Percentiles rank a stretch among this genome's conserved stretches.
phyloP scores from a whole-genome alignment of 1,284 basidiomycete species.

The Ceratobasidium sp. region DNA sequence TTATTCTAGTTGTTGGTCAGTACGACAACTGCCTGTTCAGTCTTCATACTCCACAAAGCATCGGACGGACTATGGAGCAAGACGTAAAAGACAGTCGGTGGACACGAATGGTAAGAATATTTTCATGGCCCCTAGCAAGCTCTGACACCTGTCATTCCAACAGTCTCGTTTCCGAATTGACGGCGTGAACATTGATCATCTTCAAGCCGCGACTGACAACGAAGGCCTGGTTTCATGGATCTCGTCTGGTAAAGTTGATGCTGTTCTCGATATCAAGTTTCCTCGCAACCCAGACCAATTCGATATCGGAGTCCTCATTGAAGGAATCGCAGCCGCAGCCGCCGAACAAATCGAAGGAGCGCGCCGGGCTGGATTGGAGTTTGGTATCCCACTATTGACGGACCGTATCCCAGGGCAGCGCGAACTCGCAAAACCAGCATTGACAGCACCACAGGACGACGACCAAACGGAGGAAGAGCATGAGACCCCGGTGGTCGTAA shows the following conservation, averaged over 20 bases:
- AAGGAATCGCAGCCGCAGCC: conserved; percentile 79
- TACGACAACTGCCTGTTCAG: conserved; percentile 98
- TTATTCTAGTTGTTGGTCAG: conserved; percentile 81
- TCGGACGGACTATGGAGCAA: conserved; percentile 87
- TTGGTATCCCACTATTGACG: conserved; percentile 54
- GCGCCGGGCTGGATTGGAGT: conserved; percentile 35
- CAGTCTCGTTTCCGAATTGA: conserved; percentile 96
- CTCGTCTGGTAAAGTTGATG: conserved; percentile 93
- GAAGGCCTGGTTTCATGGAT: conserved; percentile 97
- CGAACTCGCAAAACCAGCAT: conserved; percentile 85
- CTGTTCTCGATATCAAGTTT: conserved; percentile 98
- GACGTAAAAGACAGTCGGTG: conserved; percentile 83
- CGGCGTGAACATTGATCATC: conserved; percentile 95
- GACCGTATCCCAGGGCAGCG: conserved; percentile 90
- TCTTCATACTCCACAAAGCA: conserved; percentile 95
- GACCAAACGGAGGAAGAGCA: conserved; percentile 40
- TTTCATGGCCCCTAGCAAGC: background rate
- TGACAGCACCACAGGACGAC: conserved; percentile 72
- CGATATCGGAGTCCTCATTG: conserved; percentile 88
- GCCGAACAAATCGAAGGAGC: conserved; percentile 45
- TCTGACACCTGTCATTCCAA: background rate
- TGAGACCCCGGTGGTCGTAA: conserved; percentile 60
- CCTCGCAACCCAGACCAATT: conserved; percentile 83
- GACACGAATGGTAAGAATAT: conserved; percentile 81
- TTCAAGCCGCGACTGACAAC: conserved; percentile 84